phyloP scores from a whole-genome alignment of 164 flowering plant genomes.

The Magnolia changhungtana region DNA sequence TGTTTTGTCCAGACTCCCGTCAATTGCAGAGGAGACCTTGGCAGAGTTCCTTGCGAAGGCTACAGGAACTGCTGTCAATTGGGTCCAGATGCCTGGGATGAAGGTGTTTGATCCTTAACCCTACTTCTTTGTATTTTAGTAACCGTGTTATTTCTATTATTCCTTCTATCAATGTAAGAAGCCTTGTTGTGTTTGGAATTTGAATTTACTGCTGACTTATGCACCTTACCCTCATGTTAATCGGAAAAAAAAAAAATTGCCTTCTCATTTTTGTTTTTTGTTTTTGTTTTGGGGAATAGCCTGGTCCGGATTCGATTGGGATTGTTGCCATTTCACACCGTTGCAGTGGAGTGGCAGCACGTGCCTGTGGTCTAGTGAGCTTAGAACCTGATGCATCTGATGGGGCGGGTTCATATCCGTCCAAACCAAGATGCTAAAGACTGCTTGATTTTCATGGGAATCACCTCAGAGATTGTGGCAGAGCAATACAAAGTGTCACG shows the following conservation, averaged over 20 bases:
- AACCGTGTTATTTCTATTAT: neutral
- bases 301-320: too few species aligned
- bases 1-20: constrained; percentile 51
- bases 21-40: constrained; percentile 82
- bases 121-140: neutral
- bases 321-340: too few species aligned
- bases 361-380: too few species aligned
- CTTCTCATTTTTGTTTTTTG: too few species aligned
- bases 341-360: too few species aligned
- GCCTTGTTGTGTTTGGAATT: neutral
- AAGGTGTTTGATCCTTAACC: constrained; percentile 39
- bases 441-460: too few species aligned
- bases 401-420: too few species aligned
- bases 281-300: too few species aligned
- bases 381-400: too few species aligned
- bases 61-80: constrained; percentile 89
- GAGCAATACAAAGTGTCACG: too few species aligned
- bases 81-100: constrained; percentile 98
- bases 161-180: neutral
- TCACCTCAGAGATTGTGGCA: too few species aligned
- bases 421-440: too few species aligned
- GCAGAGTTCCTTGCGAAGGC: constrained; percentile 89
- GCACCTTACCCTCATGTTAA: neutral
- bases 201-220: neutral
- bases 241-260: neutral